phyloP scores from a whole-genome alignment of 2,329 filamentous ascomycete genomes.

The Sporothrix pallida region DNA sequence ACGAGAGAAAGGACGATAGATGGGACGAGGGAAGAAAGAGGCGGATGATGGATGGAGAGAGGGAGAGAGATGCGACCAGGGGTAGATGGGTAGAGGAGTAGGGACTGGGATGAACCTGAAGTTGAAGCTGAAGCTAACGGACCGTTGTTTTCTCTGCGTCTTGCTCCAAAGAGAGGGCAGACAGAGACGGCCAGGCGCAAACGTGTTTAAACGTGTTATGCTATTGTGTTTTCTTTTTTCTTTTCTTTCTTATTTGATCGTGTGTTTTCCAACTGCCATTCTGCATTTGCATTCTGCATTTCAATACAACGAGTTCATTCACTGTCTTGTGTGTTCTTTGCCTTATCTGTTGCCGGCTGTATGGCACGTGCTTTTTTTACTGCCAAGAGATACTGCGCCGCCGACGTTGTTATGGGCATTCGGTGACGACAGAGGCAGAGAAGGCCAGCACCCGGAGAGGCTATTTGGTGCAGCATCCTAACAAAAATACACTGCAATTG shows the following conservation, averaged over 20 bases:
- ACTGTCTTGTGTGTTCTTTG: neutral
- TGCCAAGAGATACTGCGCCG: constrained; percentile 11
- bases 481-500: no score
- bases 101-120: neutral
- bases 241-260: neutral
- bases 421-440: no score
- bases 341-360: neutral
- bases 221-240: neutral
- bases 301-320: neutral
- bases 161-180: neutral
- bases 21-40: neutral
- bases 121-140: neutral
- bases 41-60: neutral
- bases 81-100: neutral
- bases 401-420: neutral
- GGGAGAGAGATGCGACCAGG: neutral
- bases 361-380: constrained; percentile 8
- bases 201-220: neutral
- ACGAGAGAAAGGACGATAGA: neutral
- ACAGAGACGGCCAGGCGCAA: neutral
- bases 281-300: neutral
- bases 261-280: neutral
- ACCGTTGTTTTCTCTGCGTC: neutral
- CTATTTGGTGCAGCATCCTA: no score
- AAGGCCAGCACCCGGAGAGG: no score